Percentiles rank a stretch among this genome's conserved stretches.
Evolutionary conservation across 352 stramenopile species (phyloP).

Genomic region (Lagenidium sp.): DNA sequence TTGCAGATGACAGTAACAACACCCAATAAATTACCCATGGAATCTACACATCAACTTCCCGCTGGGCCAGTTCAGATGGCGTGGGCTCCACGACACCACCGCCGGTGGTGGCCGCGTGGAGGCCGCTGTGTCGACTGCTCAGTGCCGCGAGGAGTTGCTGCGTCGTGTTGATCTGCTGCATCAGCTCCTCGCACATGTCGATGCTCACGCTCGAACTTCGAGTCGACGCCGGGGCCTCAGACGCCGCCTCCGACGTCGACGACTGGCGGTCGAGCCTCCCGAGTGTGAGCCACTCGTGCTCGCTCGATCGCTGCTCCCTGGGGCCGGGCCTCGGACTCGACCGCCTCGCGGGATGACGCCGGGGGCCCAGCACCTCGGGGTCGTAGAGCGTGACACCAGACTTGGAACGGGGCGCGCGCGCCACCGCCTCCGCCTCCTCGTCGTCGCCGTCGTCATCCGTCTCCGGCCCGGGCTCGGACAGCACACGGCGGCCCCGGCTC

Average conservation of each 20-base stretch:
- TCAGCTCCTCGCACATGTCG: too few species aligned
- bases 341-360: too few species aligned
- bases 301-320: too few species aligned
- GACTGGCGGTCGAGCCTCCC: too few species aligned
- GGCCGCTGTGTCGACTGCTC: slow-evolving; percentile 1
- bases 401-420: slow-evolving; percentile 1
- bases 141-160: slow-evolving; percentile 56
- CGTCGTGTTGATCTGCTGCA: slow-evolving; percentile 51
- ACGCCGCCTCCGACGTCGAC: slow-evolving; percentile 2
- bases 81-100: too few species aligned
- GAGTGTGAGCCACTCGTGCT: too few species aligned
- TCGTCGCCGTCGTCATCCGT: slow-evolving; percentile 33
- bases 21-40: too few species aligned
- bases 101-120: too few species aligned
- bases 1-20: slow-evolving; percentile 12
- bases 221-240: slow-evolving; percentile 9
- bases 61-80: too few species aligned
- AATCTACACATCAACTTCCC: slow-evolving; percentile 19
- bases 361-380: too few species aligned
- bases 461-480: slow-evolving; percentile 24
- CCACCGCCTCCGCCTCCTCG: slow-evolving; percentile 7
- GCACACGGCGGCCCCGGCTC: slow-evolving; percentile 15
- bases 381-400: neutral
- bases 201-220: slow-evolving; percentile 19
- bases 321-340: too few species aligned